A percentile compares a stretch with the other conserved stretches of the same genome.
These are phyloP conservation scores for Apiotrichum akiyoshidainum DNA, from an alignment of 1,284 basidiomycete genomes.

Conservation along the genomic window DNA sequence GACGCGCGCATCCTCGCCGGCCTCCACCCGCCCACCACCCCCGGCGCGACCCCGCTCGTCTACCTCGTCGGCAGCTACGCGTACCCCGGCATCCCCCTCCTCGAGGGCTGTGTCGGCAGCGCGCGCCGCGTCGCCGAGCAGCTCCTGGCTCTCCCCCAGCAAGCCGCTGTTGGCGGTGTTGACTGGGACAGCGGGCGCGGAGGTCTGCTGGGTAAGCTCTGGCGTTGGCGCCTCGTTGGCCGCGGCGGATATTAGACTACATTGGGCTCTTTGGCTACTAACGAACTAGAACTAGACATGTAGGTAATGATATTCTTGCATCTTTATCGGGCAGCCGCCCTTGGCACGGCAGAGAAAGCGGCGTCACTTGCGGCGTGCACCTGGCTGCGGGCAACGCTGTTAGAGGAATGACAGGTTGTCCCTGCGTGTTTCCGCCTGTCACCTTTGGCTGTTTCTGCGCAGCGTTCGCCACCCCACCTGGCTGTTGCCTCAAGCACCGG, in stretches of 20 bases:
- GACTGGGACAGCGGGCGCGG: conserved; percentile 39
- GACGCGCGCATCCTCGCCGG: conserved; percentile 18
- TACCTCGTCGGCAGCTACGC: conserved; percentile 49
- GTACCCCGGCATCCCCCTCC: conserved; percentile 50
- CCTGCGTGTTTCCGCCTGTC: too few relatives aligned
- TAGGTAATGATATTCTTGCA: too few relatives aligned
- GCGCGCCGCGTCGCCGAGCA: conserved; percentile 37
- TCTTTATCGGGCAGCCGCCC: too few relatives aligned
- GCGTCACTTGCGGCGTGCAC: too few relatives aligned
- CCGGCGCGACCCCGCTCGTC: conserved; percentile 17
- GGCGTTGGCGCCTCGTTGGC: conserved; percentile 29
- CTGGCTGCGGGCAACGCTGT: too few relatives aligned
- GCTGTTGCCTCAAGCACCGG: too few relatives aligned
- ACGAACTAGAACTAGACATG: too few relatives aligned
- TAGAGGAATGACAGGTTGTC: too few relatives aligned
- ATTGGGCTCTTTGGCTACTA: neutral
- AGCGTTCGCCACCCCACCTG: too few relatives aligned
- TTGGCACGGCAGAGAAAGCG: too few relatives aligned
- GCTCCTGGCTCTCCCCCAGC: conserved; percentile 15
- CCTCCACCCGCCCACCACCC: conserved; percentile 12
- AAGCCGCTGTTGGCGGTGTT: conserved; percentile 15
- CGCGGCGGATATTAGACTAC: conserved; percentile 5
- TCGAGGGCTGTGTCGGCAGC: conserved; percentile 51
- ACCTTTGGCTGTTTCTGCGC: too few relatives aligned
- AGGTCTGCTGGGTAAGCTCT: conserved; percentile 25